These are phyloP conservation scores for Paspalum notatum DNA, from an alignment of 176 grass and related monocot genomes.

Conservation along the genomic window DNA sequence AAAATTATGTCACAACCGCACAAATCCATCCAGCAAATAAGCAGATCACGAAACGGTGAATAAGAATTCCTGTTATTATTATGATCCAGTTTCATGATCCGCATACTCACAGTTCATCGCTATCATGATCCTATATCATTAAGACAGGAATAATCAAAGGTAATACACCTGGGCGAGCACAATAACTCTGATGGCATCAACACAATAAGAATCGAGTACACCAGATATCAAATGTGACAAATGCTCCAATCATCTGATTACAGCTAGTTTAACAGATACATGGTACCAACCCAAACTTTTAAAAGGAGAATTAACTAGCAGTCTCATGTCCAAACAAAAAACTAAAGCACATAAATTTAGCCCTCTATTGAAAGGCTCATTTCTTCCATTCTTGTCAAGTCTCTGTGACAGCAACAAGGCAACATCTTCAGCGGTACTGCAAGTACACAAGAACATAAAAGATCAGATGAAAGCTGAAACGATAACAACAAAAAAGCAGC, in stretches of 20 bases:
- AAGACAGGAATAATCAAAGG: background rate
- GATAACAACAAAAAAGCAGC: background rate
- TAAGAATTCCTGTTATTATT: too few species aligned
- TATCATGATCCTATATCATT: background rate
- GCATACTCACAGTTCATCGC: background rate
- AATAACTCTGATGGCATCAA: background rate
- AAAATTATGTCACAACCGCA: too few species aligned
- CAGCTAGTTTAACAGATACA: constrained; percentile 20
- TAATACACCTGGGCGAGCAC: background rate
- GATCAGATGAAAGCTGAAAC: background rate
- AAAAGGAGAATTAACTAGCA: constrained; percentile 18
- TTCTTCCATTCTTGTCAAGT: constrained; percentile 13
- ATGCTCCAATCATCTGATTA: constrained; percentile 10
- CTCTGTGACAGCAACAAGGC: background rate
- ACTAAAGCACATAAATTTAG: constrained; percentile 27
- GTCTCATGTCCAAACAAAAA: constrained; percentile 23
- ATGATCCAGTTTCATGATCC: too few species aligned
- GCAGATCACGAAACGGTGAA: too few species aligned
- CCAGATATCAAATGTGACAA: background rate
- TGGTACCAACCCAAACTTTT: constrained; percentile 21
- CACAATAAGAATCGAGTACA: background rate
- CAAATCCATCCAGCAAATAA: too few species aligned
- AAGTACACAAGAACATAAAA: background rate
- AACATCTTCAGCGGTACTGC: constrained; percentile 55
- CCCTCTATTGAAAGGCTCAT: constrained; percentile 9